These are phyloP conservation scores for Pilobolus umbonatus DNA, from an alignment of 192 early-diverging fungal genomes.

Conservation along the genomic window DNA sequence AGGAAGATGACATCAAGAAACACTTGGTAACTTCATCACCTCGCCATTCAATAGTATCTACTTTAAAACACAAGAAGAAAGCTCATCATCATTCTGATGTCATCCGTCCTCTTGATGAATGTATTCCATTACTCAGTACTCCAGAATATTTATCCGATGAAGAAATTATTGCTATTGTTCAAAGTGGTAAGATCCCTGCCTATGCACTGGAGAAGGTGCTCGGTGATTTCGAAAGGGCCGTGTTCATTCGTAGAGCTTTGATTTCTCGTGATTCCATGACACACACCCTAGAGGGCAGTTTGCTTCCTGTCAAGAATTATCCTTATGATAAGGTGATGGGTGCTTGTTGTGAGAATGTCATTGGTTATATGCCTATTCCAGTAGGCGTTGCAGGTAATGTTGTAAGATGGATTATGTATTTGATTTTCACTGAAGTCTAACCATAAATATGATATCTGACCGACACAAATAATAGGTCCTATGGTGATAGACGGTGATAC, in stretches of 20 bases:
- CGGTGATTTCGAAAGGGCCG: constrained; percentile 75
- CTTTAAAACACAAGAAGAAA: not conserved
- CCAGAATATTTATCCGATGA: constrained; percentile 61
- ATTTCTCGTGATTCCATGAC: constrained; percentile 64
- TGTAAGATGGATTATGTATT: not conserved
- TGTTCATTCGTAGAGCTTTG: constrained; percentile 72
- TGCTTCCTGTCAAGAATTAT: constrained; percentile 79
- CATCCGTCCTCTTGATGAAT: constrained; percentile 41
- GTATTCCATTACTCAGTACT: constrained; percentile 38
- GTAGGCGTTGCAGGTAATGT: constrained; percentile 78
- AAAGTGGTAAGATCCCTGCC: constrained; percentile 65
- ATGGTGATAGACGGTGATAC: constrained; percentile 75
- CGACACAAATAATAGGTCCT: constrained; percentile 42
- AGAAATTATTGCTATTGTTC: constrained; percentile 69
- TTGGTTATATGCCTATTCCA: constrained; percentile 89
- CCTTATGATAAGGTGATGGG: constrained; percentile 87
- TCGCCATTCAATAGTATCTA: not conserved
- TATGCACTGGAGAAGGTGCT: constrained; percentile 90
- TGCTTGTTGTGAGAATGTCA: constrained; percentile 94
- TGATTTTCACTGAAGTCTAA: not conserved
- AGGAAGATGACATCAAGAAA: not conserved
- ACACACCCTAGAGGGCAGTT: constrained; percentile 59
- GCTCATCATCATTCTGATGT: constrained; percentile 13
- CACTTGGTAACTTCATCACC: constrained; percentile 25
- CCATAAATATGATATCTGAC: not conserved